phyloP scores from a whole-genome alignment of 768 basidiomycete species.

The Candolleomyces eurysporus region DNA sequence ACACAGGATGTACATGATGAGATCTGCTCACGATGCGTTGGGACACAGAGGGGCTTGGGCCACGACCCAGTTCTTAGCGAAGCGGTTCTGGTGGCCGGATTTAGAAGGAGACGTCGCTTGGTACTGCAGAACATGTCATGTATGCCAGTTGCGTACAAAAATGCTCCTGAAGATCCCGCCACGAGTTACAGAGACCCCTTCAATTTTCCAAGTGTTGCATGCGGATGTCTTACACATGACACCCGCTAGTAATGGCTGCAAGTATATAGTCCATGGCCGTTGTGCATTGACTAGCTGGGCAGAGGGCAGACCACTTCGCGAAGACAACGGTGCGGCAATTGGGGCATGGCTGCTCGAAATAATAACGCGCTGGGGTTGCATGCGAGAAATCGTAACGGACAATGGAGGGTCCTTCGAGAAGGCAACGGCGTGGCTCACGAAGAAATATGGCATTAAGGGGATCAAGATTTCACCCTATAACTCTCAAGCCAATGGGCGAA shows the following conservation, averaged over 20 bases:
- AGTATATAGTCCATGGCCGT: too few relatives aligned
- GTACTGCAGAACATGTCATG: constrained; percentile 22
- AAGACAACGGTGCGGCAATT: constrained; percentile 18
- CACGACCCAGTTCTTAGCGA: constrained; percentile 11
- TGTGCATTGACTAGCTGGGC: too few relatives aligned
- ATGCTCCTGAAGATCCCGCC: constrained; percentile 16
- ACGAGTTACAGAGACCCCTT: constrained; percentile 15
- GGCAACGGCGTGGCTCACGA: too few relatives aligned
- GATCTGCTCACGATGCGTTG: constrained; percentile 17
- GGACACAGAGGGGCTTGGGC: constrained; percentile 25
- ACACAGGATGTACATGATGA: constrained; percentile 19
- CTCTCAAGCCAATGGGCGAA: too few relatives aligned
- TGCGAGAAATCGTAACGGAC: too few relatives aligned
- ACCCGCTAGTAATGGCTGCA: too few relatives aligned
- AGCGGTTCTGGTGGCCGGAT: constrained; percentile 30
- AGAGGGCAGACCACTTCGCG: constrained; percentile 13
- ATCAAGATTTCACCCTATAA: too few relatives aligned
- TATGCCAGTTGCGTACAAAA: constrained; percentile 21
- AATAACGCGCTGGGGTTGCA: constrained; percentile 37
- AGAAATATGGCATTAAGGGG: too few relatives aligned
- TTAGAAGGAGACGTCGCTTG: constrained; percentile 20
- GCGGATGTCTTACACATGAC: too few relatives aligned
- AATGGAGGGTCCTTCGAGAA: too few relatives aligned
- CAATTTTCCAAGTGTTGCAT: constrained; percentile 23
- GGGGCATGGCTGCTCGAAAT: constrained; percentile 27